Evolutionary conservation across 1,284 basidiomycete genomes (phyloP).

Genomic region (Tilletia walkeri): DNA sequence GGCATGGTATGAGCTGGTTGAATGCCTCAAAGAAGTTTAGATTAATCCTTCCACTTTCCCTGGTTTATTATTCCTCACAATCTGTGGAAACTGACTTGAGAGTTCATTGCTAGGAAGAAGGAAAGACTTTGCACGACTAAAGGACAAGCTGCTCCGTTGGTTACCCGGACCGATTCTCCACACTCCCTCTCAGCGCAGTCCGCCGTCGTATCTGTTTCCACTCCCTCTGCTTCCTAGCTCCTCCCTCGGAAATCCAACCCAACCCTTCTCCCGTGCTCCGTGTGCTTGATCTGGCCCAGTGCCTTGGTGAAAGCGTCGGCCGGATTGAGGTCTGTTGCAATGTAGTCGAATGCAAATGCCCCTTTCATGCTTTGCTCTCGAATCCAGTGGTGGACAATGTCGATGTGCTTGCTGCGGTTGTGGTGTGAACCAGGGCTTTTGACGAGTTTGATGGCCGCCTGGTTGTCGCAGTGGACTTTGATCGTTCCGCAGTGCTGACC

Average conservation of each 20-base stretch:
- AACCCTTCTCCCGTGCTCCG: not conserved
- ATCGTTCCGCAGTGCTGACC: not conserved
- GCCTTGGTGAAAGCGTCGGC: constrained; percentile 18
- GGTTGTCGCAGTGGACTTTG: constrained; percentile 13
- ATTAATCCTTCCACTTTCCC: too few species aligned
- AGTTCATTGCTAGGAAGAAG: not conserved
- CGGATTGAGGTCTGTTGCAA: not conserved
- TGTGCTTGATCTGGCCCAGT: not conserved
- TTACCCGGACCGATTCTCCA: not conserved
- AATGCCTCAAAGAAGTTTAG: too few species aligned
- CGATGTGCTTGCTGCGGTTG: constrained; percentile 17
- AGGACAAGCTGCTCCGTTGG: not conserved
- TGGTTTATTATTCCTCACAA: too few species aligned
- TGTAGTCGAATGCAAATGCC: not conserved
- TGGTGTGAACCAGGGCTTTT: not conserved
- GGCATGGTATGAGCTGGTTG: too few species aligned
- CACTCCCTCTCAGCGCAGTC: constrained; percentile 11
- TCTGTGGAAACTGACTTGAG: too few species aligned
- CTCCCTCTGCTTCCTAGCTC: too few species aligned
- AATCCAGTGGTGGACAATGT: constrained; percentile 16
- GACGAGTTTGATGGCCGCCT: not conserved
- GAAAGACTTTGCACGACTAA: not conserved
- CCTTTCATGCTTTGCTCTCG: not conserved
- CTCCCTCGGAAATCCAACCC: not conserved
- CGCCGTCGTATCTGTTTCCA: not conserved